Percentiles rank a stretch among this genome's conserved stretches.
Evolutionary conservation across 129 eudicot genomes (phyloP).

Genomic region (Tanacetum coccineum): DNA sequence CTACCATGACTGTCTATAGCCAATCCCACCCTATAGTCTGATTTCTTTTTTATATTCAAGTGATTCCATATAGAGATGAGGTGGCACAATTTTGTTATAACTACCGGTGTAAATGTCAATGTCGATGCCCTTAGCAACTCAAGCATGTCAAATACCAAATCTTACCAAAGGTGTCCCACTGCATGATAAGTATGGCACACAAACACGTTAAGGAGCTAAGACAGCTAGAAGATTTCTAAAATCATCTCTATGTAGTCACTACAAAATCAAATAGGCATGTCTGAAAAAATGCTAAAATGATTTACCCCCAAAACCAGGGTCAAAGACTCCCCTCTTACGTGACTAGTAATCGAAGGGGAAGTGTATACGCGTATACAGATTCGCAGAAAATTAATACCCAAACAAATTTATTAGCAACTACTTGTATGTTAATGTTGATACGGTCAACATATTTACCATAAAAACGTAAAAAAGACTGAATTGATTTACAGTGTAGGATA

Average conservation of each 20-base stretch:
- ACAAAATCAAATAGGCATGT: slow-evolving; percentile 6
- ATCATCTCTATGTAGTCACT: background rate
- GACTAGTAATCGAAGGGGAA: background rate
- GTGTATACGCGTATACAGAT: background rate
- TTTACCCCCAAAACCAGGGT: slow-evolving; percentile 18
- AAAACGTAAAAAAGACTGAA: background rate
- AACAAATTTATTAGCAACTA: slow-evolving; percentile 11
- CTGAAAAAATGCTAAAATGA: slow-evolving; percentile 7
- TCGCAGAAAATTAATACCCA: background rate
- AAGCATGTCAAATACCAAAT: slow-evolving; percentile 26
- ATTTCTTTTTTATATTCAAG: slow-evolving; percentile 9
- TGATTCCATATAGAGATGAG: slow-evolving; percentile 12
- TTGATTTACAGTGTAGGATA: slow-evolving; percentile 43
- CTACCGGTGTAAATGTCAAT: slow-evolving; percentile 18
- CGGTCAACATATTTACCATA: slow-evolving; percentile 18
- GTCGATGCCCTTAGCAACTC: slow-evolving; percentile 30
- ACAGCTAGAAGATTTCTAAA: background rate
- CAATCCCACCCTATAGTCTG: slow-evolving; percentile 7
- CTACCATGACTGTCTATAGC: background rate
- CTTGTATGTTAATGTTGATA: slow-evolving; percentile 1
- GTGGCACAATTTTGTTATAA: slow-evolving; percentile 20
- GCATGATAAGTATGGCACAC: slow-evolving; percentile 23
- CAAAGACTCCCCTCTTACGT: background rate
- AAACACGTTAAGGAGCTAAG: slow-evolving; percentile 45
- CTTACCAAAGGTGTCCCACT: slow-evolving; percentile 4